Evolutionary conservation across 371 early-diverging fungal genomes (phyloP).

Genomic region (Chytridium lagenaria): DNA sequence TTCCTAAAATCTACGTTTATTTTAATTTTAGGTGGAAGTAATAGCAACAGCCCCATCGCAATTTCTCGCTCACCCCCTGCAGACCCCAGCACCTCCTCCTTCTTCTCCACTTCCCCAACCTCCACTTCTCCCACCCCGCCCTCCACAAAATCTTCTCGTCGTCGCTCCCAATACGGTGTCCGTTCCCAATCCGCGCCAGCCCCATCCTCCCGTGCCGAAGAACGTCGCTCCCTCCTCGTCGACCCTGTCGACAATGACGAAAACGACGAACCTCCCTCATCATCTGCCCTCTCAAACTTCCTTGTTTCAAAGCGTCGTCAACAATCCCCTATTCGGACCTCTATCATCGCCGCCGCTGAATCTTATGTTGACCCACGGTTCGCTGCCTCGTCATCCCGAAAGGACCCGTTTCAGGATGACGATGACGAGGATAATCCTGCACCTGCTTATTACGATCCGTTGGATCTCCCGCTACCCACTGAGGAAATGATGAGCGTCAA

Average conservation of each 20-base stretch:
- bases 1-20: neutral
- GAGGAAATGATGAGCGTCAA: constrained; percentile 36
- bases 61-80: neutral
- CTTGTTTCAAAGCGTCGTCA: neutral
- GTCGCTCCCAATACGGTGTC: constrained; percentile 9
- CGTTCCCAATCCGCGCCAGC: constrained; percentile 17
- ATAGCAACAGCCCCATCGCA: neutral
- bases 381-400: neutral
- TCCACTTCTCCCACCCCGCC: neutral
- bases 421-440: constrained; percentile 12
- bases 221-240: neutral
- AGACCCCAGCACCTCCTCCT: neutral
- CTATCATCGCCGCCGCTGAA: neutral
- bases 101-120: neutral
- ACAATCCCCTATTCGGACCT: neutral
- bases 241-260: neutral
- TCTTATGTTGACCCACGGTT: neutral
- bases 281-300: too few relatives aligned
- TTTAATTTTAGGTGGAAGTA: neutral
- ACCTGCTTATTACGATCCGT: constrained; percentile 48
- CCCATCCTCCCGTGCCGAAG: constrained; percentile 3
- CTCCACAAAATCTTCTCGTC: neutral
- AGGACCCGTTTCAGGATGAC: neutral
- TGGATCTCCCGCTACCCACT: constrained; percentile 42
- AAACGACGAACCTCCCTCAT: neutral